phyloP scores from a whole-genome alignment of 2,329 filamentous ascomycete genomes.

The Penicillium sp. region DNA sequence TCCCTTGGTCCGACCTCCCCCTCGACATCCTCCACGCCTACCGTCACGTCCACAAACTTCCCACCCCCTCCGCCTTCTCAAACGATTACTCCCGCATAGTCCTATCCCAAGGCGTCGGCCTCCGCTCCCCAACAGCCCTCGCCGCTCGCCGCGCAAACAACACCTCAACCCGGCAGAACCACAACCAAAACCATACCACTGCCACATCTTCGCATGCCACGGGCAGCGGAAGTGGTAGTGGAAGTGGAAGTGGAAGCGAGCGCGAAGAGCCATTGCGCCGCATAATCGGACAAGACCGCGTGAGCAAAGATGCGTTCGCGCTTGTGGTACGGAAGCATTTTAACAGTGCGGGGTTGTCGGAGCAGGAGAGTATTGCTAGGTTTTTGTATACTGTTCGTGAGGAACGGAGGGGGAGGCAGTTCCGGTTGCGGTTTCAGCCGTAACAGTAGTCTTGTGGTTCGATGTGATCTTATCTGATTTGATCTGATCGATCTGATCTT shows the following conservation, averaged over 20 bases:
- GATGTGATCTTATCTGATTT: not conserved
- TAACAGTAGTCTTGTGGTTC: slow-evolving; percentile 17
- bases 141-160: slow-evolving; percentile 35
- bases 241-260: not conserved
- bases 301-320: slow-evolving; percentile 45
- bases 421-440: slow-evolving; percentile 44
- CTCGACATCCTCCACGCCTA: slow-evolving; percentile 50
- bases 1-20: slow-evolving; percentile 46
- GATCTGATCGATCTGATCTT: not conserved
- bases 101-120: slow-evolving; percentile 47
- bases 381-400: slow-evolving; percentile 52
- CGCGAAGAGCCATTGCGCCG: slow-evolving; percentile 20
- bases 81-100: slow-evolving; percentile 48
- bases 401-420: slow-evolving; percentile 42
- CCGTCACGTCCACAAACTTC: slow-evolving; percentile 48
- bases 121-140: slow-evolving; percentile 46
- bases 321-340: slow-evolving; percentile 49
- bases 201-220: slow-evolving; percentile 4
- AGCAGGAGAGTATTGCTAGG: slow-evolving; percentile 49
- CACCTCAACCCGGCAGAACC: slow-evolving; percentile 9
- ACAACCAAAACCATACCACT: slow-evolving; percentile 13
- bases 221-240: not conserved
- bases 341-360: slow-evolving; percentile 47
- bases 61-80: slow-evolving; percentile 46
- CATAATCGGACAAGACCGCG: slow-evolving; percentile 39